Evolutionary conservation across 108 stramenopile genomes (phyloP), one percentile per base, ranked within the genome.

Genomic region (Ochromonas danica): DNA sequence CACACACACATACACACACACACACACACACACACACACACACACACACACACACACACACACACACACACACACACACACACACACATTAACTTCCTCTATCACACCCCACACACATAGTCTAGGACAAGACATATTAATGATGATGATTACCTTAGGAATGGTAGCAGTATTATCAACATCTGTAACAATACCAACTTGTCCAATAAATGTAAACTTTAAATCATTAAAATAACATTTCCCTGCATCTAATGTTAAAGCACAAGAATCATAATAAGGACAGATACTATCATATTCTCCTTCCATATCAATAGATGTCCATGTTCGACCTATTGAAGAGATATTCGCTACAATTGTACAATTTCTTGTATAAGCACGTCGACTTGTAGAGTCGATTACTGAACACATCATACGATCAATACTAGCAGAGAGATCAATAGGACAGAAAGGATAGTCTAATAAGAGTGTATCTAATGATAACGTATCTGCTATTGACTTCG

Each of bases 241-340:
- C 10, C 43, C 72, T 14, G 51, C n/a, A 41, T 75, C 43, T 14
- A 42, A 27, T 6, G 43, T 45, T 36, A 75, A 57, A 31, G 43
- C 51, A 42, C 45, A 75, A 36, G 40, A 42, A 27, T 81, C 40
- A 1, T 80, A 81, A 80, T 85, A 85, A 25, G 81, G 83, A 61
- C 84, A 85, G 25, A 62, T 39, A 27, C 61, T 39, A 39, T 35
- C 62, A 74, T 85, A 85, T 31, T 0, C 39, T 14, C 74, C 84
- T 27, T 33, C 39, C 1, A 84, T 40, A 77, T 85, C 84, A n/a
- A 31, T 75, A 6, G 72, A 75, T 30, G 25, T 75, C 14, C 31
- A 75, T 27, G 27, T 36, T 35, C 63, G 17, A 36, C 33, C 35
- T 41, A 41, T 42, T 14, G 14, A 10, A 28, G 35, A 57, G 28